phyloP scores from a whole-genome alignment of 345 rosid species.

The Cardiospermum halicacabum region DNA sequence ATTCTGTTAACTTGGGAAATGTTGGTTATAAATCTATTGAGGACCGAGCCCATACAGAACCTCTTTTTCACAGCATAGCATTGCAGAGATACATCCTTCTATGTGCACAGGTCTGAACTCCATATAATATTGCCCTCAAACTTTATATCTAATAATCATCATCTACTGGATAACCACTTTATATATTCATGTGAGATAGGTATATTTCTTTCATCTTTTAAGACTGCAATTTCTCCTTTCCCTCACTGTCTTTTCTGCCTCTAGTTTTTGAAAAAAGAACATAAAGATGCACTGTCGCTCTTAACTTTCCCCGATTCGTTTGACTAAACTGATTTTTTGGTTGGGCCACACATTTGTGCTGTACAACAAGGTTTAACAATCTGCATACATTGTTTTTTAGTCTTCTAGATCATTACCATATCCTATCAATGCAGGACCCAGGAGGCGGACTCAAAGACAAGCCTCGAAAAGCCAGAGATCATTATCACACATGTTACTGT shows the following conservation, averaged over 20 bases:
- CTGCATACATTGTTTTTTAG: conserved; percentile 2
- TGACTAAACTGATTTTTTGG: background rate
- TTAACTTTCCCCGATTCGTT: background rate
- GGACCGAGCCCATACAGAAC: conserved; percentile 31
- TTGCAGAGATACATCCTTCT: conserved; percentile 79
- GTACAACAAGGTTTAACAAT: background rate
- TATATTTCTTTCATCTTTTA: background rate
- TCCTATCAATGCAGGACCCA: conserved; percentile 36
- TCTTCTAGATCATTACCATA: background rate
- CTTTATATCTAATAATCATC: background rate
- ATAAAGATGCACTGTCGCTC: background rate
- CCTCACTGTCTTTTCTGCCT: background rate
- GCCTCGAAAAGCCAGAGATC: conserved; percentile 67
- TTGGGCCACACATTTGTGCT: background rate
- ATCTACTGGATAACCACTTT: background rate
- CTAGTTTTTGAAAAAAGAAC: background rate
- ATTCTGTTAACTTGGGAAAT: conserved; percentile 14
- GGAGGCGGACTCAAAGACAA: conserved; percentile 90
- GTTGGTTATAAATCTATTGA: conserved; percentile 25
- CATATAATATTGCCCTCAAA: background rate
- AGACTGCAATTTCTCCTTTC: background rate
- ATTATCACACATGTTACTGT: conserved; percentile 94
- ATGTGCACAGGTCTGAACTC: conserved; percentile 66
- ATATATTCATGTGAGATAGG: background rate
- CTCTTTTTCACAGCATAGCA: conserved; percentile 65